Conservation (phyloP, 164 flowering plant species). For the Tinospora cordifolia region DNA sequence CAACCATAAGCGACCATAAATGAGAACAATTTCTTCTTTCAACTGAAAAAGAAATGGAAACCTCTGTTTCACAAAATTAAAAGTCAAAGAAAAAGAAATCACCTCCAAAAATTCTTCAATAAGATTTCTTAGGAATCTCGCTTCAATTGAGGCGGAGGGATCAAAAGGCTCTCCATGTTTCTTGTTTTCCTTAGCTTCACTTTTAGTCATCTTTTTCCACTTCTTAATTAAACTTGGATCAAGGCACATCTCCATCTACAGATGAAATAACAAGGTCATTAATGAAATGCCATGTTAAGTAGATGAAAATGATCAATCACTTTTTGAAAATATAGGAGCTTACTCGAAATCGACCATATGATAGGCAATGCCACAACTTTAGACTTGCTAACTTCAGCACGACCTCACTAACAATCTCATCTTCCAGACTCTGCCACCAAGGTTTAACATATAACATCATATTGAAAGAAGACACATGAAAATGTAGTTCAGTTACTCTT, state of each 20-base stretch:
- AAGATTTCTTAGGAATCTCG: slow-evolving; percentile 65
- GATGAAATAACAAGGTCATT: slow-evolving; percentile 1
- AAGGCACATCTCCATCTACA: slow-evolving; percentile 82
- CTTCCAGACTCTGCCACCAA: slow-evolving; percentile 82
- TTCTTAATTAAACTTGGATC: slow-evolving; percentile 64
- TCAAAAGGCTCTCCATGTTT: slow-evolving; percentile 56
- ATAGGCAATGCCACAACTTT: slow-evolving; percentile 80
- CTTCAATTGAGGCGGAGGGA: slow-evolving; percentile 54
- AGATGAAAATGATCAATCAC: background rate
- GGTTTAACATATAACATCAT: background rate
- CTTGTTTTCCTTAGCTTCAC: slow-evolving; percentile 54
- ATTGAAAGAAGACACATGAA: background rate
- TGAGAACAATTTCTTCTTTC: background rate
- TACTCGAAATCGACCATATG: slow-evolving; percentile 93
- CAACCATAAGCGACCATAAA: slow-evolving; percentile 3
- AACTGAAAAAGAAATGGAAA: background rate
- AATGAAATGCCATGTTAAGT: background rate
- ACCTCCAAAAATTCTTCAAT: slow-evolving; percentile 92
- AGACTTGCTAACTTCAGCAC: slow-evolving; percentile 67
- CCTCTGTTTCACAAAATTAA: background rate
- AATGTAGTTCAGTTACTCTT: background rate
- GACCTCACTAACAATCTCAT: slow-evolving; percentile 79
- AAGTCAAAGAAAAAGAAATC: background rate
- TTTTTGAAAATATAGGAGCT: slow-evolving; percentile 5
- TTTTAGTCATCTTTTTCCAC: slow-evolving; percentile 73